phyloP scores from a whole-genome alignment of 176 grass and related monocot genomes.

The Oryza officinalis region DNA sequence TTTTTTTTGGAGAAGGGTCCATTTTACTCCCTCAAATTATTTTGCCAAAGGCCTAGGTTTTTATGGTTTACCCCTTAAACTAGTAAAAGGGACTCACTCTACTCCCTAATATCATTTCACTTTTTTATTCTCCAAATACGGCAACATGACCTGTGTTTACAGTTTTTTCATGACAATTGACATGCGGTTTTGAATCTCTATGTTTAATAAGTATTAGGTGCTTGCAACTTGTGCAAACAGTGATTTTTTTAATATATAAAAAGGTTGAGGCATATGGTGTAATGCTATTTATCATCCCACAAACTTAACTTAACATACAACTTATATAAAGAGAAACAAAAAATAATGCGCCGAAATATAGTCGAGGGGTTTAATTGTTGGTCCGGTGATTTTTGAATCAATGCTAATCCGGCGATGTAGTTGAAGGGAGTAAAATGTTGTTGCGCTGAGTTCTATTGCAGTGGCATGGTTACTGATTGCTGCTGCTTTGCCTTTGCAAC shows the following conservation, averaged over 20 bases:
- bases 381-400: background rate
- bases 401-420: background rate
- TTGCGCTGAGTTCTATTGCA: slow-evolving; percentile 5
- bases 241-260: background rate
- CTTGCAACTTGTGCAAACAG: background rate
- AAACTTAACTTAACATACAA: background rate
- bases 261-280: background rate
- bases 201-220: too few relatives aligned
- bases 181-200: too few relatives aligned
- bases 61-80: background rate
- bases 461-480: slow-evolving; percentile 26
- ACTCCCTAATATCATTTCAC: too few relatives aligned
- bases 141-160: background rate
- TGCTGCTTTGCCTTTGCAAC: slow-evolving; percentile 12
- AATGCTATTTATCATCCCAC: background rate
- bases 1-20: background rate
- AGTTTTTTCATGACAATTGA: too few relatives aligned
- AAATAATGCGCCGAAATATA: too few relatives aligned
- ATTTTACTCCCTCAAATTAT: background rate
- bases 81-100: background rate
- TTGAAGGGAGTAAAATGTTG: background rate
- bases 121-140: background rate
- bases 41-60: background rate
- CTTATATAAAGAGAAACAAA: too few relatives aligned
- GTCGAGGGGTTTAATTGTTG: too few relatives aligned